A percentile compares a stretch with the other conserved stretches of the same genome.
phyloP scores from a whole-genome alignment of 345 rosid genomes.

The Pistacia vera region DNA sequence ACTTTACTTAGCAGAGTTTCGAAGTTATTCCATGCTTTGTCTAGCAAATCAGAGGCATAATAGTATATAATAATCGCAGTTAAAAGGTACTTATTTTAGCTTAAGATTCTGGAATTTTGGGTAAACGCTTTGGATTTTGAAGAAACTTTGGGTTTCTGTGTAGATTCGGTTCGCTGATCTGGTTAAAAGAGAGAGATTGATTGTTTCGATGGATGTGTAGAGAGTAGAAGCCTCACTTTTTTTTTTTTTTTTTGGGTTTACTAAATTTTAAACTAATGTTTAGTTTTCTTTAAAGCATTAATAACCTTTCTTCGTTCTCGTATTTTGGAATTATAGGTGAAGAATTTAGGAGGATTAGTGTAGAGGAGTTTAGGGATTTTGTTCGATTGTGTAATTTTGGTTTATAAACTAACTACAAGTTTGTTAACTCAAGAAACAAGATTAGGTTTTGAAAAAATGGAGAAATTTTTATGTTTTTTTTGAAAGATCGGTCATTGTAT shows the following conservation, averaged over 20 bases:
- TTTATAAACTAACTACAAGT: neutral
- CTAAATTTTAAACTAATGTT: slow-evolving; percentile 7
- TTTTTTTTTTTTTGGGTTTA: slow-evolving; percentile 7
- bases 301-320: slow-evolving; percentile 8
- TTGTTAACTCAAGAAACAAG: neutral
- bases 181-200: neutral
- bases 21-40: slow-evolving; percentile 68
- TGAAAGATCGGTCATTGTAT: slow-evolving; percentile 3
- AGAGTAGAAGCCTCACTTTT: slow-evolving; percentile 3
- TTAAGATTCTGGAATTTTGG: slow-evolving; percentile 32
- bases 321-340: slow-evolving; percentile 15
- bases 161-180: slow-evolving; percentile 28
- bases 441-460: slow-evolving; percentile 16
- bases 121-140: slow-evolving; percentile 24
- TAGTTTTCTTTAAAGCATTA: neutral
- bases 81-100: slow-evolving; percentile 19
- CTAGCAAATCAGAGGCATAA: slow-evolving; percentile 37
- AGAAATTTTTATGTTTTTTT: neutral
- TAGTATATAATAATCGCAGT: slow-evolving; percentile 28
- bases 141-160: slow-evolving; percentile 29
- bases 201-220: slow-evolving; percentile 9
- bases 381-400: slow-evolving; percentile 12
- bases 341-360: slow-evolving; percentile 18
- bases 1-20: slow-evolving; percentile 50
- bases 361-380: neutral